Evolutionary conservation across 2,329 filamentous ascomycete genomes (phyloP), one percentile per base, ranked within the genome.

Genomic region (Capronia americana): DNA sequence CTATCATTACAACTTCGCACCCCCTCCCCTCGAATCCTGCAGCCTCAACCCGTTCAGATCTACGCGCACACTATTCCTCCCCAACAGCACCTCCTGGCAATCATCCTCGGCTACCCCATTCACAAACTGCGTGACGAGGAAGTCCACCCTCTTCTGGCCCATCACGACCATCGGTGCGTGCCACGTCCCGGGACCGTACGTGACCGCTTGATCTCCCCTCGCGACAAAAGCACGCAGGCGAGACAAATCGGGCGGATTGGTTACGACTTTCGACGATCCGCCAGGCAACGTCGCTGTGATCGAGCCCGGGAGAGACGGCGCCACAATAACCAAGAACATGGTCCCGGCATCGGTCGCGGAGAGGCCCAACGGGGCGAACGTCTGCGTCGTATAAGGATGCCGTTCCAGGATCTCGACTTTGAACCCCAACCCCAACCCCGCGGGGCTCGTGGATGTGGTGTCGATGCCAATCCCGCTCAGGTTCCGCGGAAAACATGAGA

Each of bases 91-190:
- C 28, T 70, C 68, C 81, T 99, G 92, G 74, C 92, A 97, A 79
- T 99, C 95, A 80, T 98, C 94, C 1, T 85, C 80, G 0, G 80
- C 86, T 12, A 95, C 89, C 1, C 91, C 93, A 78, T 96, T 98
- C 38, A 89, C 88, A 80, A 91, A 95, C 81, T 98, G 94, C 71
- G 91, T 86, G 1, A 98, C 94, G 4, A 96, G 86, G 77, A 97
- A 98, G 75, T 95, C 92, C 56, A 97, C 82, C 23, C 88, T 84
- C 61, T 82, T 79, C 53, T 80, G 77, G 0, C 93, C 93, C 57
- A 98, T 79, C 17, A 92, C 93, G 14, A 93, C 91, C 94, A 99
- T 98, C 0, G 95, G 95, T 68, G 94, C 93, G 82, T 99, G 95
- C 94, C 90, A 99, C 61, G 93, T 97, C 4, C 92, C 95, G 1